Evolutionary conservation across 345 rosid genomes (phyloP).

Genomic region (Eucalyptus sp.): DNA sequence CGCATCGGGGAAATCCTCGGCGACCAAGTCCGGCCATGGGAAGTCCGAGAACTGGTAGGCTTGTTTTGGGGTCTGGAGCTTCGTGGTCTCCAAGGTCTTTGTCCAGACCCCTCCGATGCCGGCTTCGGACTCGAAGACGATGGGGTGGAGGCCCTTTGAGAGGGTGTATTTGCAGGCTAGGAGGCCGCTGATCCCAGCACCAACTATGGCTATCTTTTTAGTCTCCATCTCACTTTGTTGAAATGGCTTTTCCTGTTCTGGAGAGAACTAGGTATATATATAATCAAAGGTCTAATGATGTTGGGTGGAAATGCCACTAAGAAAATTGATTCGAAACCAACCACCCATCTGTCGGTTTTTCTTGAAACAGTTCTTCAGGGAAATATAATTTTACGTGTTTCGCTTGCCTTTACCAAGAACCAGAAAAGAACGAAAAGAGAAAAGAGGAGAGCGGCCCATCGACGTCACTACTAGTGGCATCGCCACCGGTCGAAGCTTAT

Average conservation of each 20-base stretch:
- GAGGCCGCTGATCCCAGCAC: constrained; percentile 28
- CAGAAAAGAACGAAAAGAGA: no score
- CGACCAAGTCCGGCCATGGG: constrained; percentile 28
- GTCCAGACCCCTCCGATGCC: constrained; percentile 21
- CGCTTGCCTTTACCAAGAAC: no score
- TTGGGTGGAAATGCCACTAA: not conserved
- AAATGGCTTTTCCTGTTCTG: not conserved
- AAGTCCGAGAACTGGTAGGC: constrained; percentile 27
- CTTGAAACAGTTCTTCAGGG: no score
- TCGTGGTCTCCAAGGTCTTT: constrained; percentile 13
- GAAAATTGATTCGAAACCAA: not conserved
- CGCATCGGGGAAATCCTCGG: constrained; percentile 2
- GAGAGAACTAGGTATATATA: not conserved
- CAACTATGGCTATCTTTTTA: constrained; percentile 15
- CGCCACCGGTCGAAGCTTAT: no score
- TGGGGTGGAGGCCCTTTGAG: constrained; percentile 14
- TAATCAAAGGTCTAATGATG: not conserved
- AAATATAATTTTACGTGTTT: no score
- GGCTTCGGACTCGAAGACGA: constrained; percentile 14
- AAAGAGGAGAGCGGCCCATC: no score
- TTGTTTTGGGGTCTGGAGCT: constrained; percentile 14
- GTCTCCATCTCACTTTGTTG: not conserved
- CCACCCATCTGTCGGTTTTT: not conserved
- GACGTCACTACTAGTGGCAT: no score
- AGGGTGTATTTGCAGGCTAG: constrained; percentile 28